Conservation (phyloP, 805 yeast genomes). For the Candida sanyiensis region DNA sequence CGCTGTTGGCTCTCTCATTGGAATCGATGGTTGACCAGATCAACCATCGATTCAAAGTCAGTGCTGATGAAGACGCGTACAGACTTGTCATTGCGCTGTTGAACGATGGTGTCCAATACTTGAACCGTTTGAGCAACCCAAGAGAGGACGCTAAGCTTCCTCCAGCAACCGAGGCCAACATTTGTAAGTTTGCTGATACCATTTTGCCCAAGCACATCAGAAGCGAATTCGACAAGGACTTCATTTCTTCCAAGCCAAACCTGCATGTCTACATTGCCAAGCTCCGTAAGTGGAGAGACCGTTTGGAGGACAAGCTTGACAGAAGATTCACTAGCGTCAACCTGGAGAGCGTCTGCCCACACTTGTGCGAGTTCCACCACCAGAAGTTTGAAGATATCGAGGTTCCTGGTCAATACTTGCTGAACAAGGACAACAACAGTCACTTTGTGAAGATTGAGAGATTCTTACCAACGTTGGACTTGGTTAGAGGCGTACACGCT, state of each 20-base stretch:
- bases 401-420: constrained; percentile 91
- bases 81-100: constrained; percentile 86
- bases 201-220: constrained; percentile 84
- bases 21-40: constrained; percentile 96
- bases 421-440: constrained; percentile 81
- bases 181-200: constrained; percentile 85
- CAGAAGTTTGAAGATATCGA: constrained; percentile 97
- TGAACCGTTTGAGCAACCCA: constrained; percentile 81
- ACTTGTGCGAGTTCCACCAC: constrained; percentile 93
- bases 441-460: constrained; percentile 92
- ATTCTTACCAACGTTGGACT: constrained; percentile 81
- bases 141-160: constrained; percentile 86
- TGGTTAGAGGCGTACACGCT: constrained; percentile 83
- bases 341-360: constrained; percentile 88
- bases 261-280: constrained; percentile 80
- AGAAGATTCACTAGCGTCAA: constrained; percentile 74
- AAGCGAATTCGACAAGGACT: constrained; percentile 87
- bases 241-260: constrained; percentile 80
- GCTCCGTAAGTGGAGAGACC: constrained; percentile 85
- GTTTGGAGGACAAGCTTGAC: constrained; percentile 88
- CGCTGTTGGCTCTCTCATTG: constrained; percentile 82
- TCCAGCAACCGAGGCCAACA: constrained; percentile 83
- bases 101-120: constrained; percentile 88
- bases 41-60: constrained; percentile 85
- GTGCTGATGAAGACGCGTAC: constrained; percentile 94